Base-by-base conservation (phyloP, 768 basidiomycete genomes). In the Inosperma sp. region DNA sequence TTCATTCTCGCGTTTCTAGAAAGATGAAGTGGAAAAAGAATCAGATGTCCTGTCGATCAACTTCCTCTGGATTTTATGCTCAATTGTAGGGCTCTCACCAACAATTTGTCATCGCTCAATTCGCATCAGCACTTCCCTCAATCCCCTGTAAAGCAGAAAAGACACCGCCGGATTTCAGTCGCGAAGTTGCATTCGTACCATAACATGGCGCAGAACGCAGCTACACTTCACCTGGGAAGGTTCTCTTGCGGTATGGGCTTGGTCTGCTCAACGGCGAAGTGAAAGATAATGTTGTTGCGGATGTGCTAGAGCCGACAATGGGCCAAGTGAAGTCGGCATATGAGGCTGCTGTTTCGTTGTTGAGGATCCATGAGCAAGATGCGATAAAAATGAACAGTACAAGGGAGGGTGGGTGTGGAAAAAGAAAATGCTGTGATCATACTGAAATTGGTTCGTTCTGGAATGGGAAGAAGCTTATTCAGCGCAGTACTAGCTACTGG, bases 71-170 rank as follows among this genome's bases (percentile, higher is more conserved):
- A n/a, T 30, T 26, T 27, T 16, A 43, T 42, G 39, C 35, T 55
- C 36, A 49, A 37, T 39, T 37, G 21, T 63, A 97, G 95, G 96
- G 95, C 40, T 99, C 96, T 17, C 80, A 96, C 59, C 96, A 99
- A 70, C 96, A 99, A 67, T 76, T 99, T 45, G 96, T 96, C 16
- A 97, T 99, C 62, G 96, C 94, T n/a, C 96, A 99, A 67, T 99
- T 99, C 66, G 96, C 96, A 17, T 76, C 78, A 54, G 88, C 96
- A 10, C 77, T 99, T 49, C 76, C 98, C 34, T 81, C 93, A 14
- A 99, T 99, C 60, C 96, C 96, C 96, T 3, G 89, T 98, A 46
- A 99, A 99, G 96, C 96, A 34, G 96, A 33, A 98, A 98, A 63
- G 96, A 99, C 65, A 93, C 94, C 30, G 98, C 95, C 1, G 92